Percentiles rank a stretch among this genome's conserved stretches.
Conservation (phyloP, 1,284 basidiomycete genomes). For the Fomitopsis palustris region DNA sequence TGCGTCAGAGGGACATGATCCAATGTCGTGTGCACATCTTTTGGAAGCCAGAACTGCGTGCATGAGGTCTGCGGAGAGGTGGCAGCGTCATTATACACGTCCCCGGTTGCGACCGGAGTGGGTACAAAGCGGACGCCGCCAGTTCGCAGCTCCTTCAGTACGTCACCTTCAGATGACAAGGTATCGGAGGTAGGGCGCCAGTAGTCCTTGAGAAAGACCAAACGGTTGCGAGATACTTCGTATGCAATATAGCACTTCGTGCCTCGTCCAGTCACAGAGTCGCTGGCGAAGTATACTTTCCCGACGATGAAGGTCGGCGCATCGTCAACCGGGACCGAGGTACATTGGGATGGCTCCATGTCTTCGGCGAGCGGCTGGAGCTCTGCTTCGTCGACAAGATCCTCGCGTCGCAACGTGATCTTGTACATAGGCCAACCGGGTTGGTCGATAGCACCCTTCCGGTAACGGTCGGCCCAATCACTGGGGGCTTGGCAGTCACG, state of each 20-base stretch:
- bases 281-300: background rate
- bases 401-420: background rate
- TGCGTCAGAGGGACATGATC: background rate
- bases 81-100: background rate
- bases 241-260: slow-evolving; percentile 1
- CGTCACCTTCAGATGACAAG: background rate
- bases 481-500: background rate
- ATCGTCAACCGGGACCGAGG: no score
- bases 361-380: background rate
- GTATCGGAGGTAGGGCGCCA: background rate
- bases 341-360: no score
- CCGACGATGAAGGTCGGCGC: background rate
- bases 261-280: background rate
- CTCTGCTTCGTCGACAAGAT: background rate
- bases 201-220: slow-evolving; percentile 4
- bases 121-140: background rate
- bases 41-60: background rate
- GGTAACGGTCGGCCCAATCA: background rate
- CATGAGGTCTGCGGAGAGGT: background rate
- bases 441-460: background rate
- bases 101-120: slow-evolving; percentile 2
- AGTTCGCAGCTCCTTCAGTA: background rate
- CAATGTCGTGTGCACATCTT: background rate
- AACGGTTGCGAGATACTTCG: background rate
- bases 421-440: slow-evolving; percentile 3